Evolutionary conservation across 1,139 yeast species (phyloP), one percentile per base, ranked within the genome.

Genomic region (Blastobotrys apis): DNA sequence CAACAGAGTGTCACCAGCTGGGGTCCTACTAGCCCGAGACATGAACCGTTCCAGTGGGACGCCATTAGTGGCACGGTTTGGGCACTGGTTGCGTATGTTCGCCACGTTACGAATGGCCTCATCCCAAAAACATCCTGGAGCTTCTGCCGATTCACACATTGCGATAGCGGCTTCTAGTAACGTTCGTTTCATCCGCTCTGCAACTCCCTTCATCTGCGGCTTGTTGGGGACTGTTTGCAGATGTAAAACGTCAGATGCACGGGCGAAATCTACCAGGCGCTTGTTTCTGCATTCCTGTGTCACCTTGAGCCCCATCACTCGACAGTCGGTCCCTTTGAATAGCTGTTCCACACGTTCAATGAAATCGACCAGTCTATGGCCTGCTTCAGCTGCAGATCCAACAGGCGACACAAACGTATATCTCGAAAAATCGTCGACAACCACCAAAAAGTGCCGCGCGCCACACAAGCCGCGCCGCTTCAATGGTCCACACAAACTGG

Each of bases 181-280:
- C 1, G 39, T 38, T 10, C 42, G 35, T 31, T 43, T 43, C 34
- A 33, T 34, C n/a, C 46, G 34, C n/a, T 43, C 46, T 4, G 45
- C 46, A 2, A 43, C 46, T n/a, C 46, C 45, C 27, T 43, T 42
- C 45, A 42, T 42, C 22, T 32, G 41, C 21, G 37, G 41, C 25
- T 37, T 30, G 29, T 36, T 42, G 4, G 45, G 45, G 1, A 42
- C 45, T 2, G 45, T 42, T 22, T 42, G 45, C 23, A 42, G 25
- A 26, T 42, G 45, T n/a, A 42, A 21, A 4, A 42, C 41, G 22
- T 42, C 41, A 3, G 45, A 42, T 6, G 23, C 26, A 6, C 33
- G 16, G 13, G 41, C 41, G 17, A 42, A 42, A n/a, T 42, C 45
- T 13, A 33, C 16, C 16, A 42, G 20, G 22, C 45, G 37, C 23